phyloP scores from a whole-genome alignment of 768 basidiomycete genomes.

The Calocera viscosa region DNA sequence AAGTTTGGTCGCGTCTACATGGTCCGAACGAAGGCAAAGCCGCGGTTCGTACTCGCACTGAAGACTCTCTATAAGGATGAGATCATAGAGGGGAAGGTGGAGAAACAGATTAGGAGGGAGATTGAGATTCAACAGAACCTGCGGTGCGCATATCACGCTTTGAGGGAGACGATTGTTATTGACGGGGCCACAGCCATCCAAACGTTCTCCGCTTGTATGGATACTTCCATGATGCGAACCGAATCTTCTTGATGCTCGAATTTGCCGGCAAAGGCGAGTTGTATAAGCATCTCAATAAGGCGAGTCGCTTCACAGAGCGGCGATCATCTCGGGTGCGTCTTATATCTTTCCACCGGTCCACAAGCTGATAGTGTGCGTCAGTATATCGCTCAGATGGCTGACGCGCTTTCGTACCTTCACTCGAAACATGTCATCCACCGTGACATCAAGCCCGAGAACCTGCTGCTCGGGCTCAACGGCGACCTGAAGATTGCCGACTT shows the following conservation, averaged over 20 bases:
- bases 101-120: constrained; percentile 93
- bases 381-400: constrained; percentile 97
- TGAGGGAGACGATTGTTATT: neutral
- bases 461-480: constrained; percentile 85
- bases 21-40: constrained; percentile 80
- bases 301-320: constrained; percentile 77
- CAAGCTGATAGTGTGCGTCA: constrained; percentile 24
- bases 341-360: neutral
- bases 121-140: constrained; percentile 98
- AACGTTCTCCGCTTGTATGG: constrained; percentile 89
- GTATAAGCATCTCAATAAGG: constrained; percentile 85
- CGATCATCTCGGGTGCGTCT: constrained; percentile 47
- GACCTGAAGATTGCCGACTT: constrained; percentile 98
- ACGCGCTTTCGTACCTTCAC: constrained; percentile 85
- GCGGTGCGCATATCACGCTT: constrained; percentile 25
- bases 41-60: constrained; percentile 88
- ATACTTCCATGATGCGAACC: constrained; percentile 95
- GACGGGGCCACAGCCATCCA: constrained; percentile 52
- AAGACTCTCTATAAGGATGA: constrained; percentile 97
- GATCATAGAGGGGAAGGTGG: constrained; percentile 78
- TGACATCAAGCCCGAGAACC: constrained; percentile 97
- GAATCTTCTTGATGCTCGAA: constrained; percentile 96
- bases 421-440: constrained; percentile 95
- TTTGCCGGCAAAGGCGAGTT: constrained; percentile 95
- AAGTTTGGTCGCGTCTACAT: constrained; percentile 99